Percentiles rank a stretch among this genome's conserved stretches.
phyloP scores from a whole-genome alignment of 768 basidiomycete genomes.

The Lactarius tabidus region DNA sequence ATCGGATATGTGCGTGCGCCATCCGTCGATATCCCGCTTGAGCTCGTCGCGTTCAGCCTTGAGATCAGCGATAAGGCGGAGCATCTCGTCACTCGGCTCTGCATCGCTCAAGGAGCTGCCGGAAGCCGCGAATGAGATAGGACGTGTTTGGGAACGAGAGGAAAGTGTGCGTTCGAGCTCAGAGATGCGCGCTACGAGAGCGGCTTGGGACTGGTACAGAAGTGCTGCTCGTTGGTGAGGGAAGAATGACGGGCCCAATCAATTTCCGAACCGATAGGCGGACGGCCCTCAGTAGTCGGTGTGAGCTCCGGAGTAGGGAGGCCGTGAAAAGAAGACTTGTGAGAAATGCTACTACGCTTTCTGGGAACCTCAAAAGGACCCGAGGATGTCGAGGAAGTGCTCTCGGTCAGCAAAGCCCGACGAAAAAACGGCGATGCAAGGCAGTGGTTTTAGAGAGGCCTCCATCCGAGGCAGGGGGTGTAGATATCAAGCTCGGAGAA shows the following conservation, averaged over 20 bases:
- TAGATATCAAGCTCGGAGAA: constrained; percentile 23
- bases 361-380: constrained; percentile 35
- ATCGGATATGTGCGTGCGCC: constrained; percentile 73
- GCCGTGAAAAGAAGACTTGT: too few species aligned
- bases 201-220: too few species aligned
- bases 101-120: constrained; percentile 36
- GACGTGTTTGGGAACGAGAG: constrained; percentile 38
- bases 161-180: constrained; percentile 72
- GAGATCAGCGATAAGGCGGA: constrained; percentile 68
- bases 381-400: constrained; percentile 29
- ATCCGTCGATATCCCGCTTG: constrained; percentile 82
- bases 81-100: constrained; percentile 74
- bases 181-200: too few species aligned
- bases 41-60: constrained; percentile 89
- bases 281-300: too few species aligned
- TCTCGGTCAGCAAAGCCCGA: constrained; percentile 32
- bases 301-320: too few species aligned
- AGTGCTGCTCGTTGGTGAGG: too few species aligned
- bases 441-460: constrained; percentile 17
- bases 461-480: constrained; percentile 17
- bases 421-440: constrained; percentile 35
- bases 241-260: too few species aligned
- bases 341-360: too few species aligned
- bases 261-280: too few species aligned
- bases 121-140: constrained; percentile 48